Conservation (phyloP, 768 basidiomycete species). For the Tulasnella calospora region DNA sequence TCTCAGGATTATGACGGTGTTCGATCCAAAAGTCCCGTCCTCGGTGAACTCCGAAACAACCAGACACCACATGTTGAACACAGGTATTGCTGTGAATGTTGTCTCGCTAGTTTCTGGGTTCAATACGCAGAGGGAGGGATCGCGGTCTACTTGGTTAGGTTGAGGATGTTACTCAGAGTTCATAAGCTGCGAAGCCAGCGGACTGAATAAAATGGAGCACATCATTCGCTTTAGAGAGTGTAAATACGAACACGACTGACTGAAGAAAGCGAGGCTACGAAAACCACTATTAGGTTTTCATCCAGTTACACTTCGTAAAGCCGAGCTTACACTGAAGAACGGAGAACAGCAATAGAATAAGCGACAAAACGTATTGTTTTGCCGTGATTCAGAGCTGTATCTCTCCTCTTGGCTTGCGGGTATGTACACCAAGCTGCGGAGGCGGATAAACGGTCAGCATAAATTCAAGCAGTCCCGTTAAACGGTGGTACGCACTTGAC, state of each 20-base stretch:
- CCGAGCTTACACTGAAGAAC: background rate
- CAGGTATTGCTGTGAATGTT: too few relatives aligned
- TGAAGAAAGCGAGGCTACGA: background rate
- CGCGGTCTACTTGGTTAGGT: too few relatives aligned
- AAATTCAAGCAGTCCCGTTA: background rate
- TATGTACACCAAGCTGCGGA: conserved; percentile 10
- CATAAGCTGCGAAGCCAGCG: background rate
- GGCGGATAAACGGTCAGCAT: background rate
- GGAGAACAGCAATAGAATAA: background rate
- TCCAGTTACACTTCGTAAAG: background rate
- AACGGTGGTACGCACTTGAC: conserved; percentile 35
- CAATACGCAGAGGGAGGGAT: too few relatives aligned
- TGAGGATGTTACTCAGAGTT: too few relatives aligned
- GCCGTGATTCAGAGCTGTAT: background rate
- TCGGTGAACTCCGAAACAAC: too few relatives aligned
- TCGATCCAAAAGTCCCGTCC: too few relatives aligned
- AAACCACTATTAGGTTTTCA: background rate
- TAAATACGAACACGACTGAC: background rate
- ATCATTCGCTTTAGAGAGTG: background rate
- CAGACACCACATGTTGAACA: too few relatives aligned
- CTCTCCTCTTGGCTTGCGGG: conserved; percentile 22
- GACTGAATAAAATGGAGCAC: background rate
- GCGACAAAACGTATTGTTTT: background rate
- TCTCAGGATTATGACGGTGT: too few relatives aligned
- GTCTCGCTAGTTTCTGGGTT: too few relatives aligned